phyloP scores from a whole-genome alignment of 2,329 filamentous ascomycete species.

The Diaporthe ilicicola region DNA sequence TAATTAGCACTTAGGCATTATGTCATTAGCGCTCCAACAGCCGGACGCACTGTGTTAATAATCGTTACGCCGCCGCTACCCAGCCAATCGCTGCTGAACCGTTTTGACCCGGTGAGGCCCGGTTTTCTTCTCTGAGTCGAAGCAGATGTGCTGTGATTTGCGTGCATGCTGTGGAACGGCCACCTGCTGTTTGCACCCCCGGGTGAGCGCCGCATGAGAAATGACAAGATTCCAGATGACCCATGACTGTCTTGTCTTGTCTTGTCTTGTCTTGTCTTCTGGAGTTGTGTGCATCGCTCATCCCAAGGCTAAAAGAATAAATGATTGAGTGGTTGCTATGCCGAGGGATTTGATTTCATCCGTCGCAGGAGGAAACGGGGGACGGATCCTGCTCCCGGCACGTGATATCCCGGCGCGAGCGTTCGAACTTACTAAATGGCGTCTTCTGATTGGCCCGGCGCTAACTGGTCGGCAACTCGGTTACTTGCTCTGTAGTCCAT shows the following conservation, averaged over 20 bases:
- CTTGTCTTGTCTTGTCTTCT: too few species aligned
- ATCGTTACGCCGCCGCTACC: slow-evolving; percentile 21
- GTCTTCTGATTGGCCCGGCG: slow-evolving; percentile 9
- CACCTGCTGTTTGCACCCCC: neutral
- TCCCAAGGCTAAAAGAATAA: neutral
- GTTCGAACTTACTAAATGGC: slow-evolving; percentile 9
- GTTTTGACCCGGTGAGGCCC: slow-evolving; percentile 20
- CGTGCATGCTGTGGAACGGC: slow-evolving; percentile 9
- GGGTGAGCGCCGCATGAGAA: neutral
- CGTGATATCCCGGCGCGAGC: slow-evolving; percentile 1
- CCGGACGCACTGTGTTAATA: neutral
- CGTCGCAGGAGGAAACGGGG: neutral
- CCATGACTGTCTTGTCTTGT: neutral
- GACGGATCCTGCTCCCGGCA: neutral
- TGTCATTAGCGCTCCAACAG: slow-evolving; percentile 27
- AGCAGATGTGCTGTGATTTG: neutral
- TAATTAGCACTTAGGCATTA: slow-evolving; percentile 28
- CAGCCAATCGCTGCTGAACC: slow-evolving; percentile 29
- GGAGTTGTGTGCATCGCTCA: neutral
- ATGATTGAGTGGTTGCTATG: neutral
- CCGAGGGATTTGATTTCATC: slow-evolving; percentile 12
- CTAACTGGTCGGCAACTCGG: slow-evolving; percentile 22
- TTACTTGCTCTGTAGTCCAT: slow-evolving; percentile 16
- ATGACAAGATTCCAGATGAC: neutral
- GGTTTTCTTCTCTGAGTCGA: slow-evolving; percentile 8